Base-by-base conservation (phyloP, 306 rosid genomes). In the Lathyrus oleraceus region DNA sequence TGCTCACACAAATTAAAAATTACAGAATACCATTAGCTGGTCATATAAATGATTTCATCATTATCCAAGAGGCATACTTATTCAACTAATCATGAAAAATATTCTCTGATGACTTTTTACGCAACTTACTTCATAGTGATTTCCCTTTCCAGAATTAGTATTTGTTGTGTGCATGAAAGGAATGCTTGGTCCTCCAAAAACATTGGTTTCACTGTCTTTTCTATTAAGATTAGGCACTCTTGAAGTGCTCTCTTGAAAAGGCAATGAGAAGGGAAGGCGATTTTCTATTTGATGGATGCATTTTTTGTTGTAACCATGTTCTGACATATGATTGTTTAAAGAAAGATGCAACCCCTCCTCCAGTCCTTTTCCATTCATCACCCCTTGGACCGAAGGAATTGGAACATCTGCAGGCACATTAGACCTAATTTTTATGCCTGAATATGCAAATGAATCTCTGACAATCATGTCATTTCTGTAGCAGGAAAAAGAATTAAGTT, bases 291-390 rank as follows among this genome's bases (percentile, higher is more conserved):
- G 89, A 73, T 77, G 86, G 86, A 76, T 67, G 69, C 59, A 69
- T 54, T 77, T 85, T 60, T 60, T 71, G 85, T 72, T 85, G 82
- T 63, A 86, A 79, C 76, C 85, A 44, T 80, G 72, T 53, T 77
- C 53, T 54, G 79, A 77, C 77, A 76, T 54, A 74, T 56, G 77
- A 84, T 78, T 83, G 57, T 87, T 83, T 28, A 87, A 80, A 72
- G 97, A 89, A 88, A 84, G 89, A 74, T 78, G 84, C 76, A 77
- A 76, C 60, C 88, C 92, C 67, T 85, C 85, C 63, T 79, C 81
- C 80, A 63, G 56, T 70, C 83, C 88, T 61, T 83, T 82, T 52
- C 74, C 84, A 57, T 73, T 49, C 44, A 75, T 42, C 69, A 69
- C 62, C 76, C 85, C 85, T 64, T 79, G 87, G 63, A 49, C 77